Conservation (phyloP, 1,139 yeast species). For the Nematodospora anomalae region DNA sequence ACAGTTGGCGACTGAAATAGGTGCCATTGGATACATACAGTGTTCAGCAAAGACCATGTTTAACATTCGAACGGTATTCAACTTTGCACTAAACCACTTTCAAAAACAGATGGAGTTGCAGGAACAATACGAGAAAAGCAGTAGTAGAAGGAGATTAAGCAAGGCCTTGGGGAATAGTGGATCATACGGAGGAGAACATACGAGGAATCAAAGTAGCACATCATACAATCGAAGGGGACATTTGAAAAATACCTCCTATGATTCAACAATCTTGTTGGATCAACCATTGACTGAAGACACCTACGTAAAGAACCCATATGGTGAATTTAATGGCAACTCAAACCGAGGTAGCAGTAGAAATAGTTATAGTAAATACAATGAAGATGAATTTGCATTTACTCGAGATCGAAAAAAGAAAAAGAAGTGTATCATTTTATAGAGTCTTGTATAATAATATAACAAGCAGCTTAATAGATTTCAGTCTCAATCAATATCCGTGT, state of each 20-base stretch:
- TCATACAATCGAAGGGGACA: slow-evolving; percentile 32
- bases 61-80: slow-evolving; percentile 68
- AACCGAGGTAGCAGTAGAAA: slow-evolving; percentile 13
- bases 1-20: slow-evolving; percentile 60
- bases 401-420: slow-evolving; percentile 30
- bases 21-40: slow-evolving; percentile 76
- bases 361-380: slow-evolving; percentile 28
- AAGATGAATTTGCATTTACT: slow-evolving; percentile 47
- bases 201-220: slow-evolving; percentile 25
- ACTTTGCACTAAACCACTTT: slow-evolving; percentile 46
- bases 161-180: slow-evolving; percentile 21
- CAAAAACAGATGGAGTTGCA: slow-evolving; percentile 35
- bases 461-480: too few relatives aligned
- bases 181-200: slow-evolving; percentile 18
- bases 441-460: too few relatives aligned
- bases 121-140: slow-evolving; percentile 40
- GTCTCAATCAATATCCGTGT: too few relatives aligned
- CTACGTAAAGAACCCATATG: slow-evolving; percentile 33
- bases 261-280: slow-evolving; percentile 39
- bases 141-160: slow-evolving; percentile 32
- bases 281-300: slow-evolving; percentile 41
- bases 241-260: slow-evolving; percentile 37
- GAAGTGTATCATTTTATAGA: slow-evolving; percentile 36
- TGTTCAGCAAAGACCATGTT: slow-evolving; percentile 75
- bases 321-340: slow-evolving; percentile 21